Base-by-base conservation (phyloP, 371 early-diverging fungal genomes). In the Mucor indicus region DNA sequence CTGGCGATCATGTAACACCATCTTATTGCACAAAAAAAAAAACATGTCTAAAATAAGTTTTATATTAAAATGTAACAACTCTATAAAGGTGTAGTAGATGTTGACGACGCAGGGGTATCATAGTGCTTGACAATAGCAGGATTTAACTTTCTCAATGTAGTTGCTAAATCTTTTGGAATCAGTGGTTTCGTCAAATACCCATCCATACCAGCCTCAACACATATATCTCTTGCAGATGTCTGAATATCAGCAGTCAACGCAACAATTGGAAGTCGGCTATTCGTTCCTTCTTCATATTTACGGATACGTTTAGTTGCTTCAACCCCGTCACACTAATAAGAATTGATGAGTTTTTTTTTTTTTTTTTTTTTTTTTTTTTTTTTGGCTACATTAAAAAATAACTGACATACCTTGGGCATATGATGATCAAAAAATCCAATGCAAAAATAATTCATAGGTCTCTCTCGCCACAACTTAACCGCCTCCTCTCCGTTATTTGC, bases 141-240 rank as follows among this genome's bases (percentile, higher is more conserved):
- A 24, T 46, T 53, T 8, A 73, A 42, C 19, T 40, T 24, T 11
- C 64, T 59, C 11, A 73, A 38, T 2, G 62, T 73, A 25, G 38
- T 30, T 5, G 67, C 69, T 4, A 73, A 46, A 13, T 69, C 64
- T 41, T 69, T 73, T 19, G 67, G 67, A 39, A 74, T 69, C 29
- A 81, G 53, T n/a, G 81, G 81, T 32, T 81, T 81, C 20, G 81
- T 81, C 45, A 81, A 50, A 52, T 81, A 81, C 13, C 77, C 80
- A 47, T 81, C 77, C 82, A 81, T 81, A 9, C 78, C 78, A 2
- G 78, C 80, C 16, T 68, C 57, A 29, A 78, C 61, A 22, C 77
- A 79, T 31, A 71, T 50, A 24, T 79, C 74, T 9, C 62, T 71
- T 10, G 82, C 78, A 4, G 75, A 57, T 1, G 53, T 43, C 43